These are phyloP conservation scores for Daldinia concentrica DNA, from an alignment of 495 filamentous ascomycete genomes.

Conservation along the genomic window DNA sequence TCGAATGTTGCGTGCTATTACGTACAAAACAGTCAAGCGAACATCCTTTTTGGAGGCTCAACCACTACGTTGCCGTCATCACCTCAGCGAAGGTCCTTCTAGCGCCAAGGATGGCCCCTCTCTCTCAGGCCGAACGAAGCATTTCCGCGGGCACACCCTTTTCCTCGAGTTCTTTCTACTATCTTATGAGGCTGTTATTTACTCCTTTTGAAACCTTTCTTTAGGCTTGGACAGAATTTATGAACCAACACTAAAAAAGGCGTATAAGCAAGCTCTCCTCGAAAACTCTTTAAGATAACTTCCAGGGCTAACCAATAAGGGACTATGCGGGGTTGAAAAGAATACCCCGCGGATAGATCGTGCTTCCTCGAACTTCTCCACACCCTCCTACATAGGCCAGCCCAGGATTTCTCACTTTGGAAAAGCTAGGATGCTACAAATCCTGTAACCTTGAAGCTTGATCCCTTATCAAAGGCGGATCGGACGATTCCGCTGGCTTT, in stretches of 20 bases:
- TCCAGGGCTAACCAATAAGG: constrained; percentile 34
- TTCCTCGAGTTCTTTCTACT: constrained; percentile 7
- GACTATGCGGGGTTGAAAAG: constrained; percentile 33
- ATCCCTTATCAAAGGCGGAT: constrained; percentile 40
- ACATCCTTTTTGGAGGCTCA: constrained; percentile 38
- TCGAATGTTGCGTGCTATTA: constrained; percentile 44
- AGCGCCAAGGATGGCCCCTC: constrained; percentile 39
- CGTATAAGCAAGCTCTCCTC: constrained; percentile 1
- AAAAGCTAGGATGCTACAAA: constrained; percentile 32
- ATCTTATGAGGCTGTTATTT: constrained; percentile 9
- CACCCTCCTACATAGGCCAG: constrained; percentile 29
- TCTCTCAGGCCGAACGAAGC: constrained; percentile 26
- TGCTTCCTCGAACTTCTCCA: constrained; percentile 16
- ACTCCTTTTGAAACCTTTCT: neutral
- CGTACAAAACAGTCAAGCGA: constrained; percentile 46
- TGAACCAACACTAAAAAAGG: constrained; percentile 17
- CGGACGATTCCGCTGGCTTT: constrained; percentile 26
- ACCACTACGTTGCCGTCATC: constrained; percentile 34
- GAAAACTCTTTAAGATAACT: constrained; percentile 1
- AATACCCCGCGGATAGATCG: constrained; percentile 41
- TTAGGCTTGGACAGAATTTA: neutral
- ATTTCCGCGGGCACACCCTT: constrained; percentile 34
- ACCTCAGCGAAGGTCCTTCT: constrained; percentile 29
- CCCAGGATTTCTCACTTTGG: constrained; percentile 37
- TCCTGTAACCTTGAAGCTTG: constrained; percentile 26